Conservation (phyloP, 2,329 filamentous ascomycete genomes). For the Ceratocystiopsis sp. region DNA sequence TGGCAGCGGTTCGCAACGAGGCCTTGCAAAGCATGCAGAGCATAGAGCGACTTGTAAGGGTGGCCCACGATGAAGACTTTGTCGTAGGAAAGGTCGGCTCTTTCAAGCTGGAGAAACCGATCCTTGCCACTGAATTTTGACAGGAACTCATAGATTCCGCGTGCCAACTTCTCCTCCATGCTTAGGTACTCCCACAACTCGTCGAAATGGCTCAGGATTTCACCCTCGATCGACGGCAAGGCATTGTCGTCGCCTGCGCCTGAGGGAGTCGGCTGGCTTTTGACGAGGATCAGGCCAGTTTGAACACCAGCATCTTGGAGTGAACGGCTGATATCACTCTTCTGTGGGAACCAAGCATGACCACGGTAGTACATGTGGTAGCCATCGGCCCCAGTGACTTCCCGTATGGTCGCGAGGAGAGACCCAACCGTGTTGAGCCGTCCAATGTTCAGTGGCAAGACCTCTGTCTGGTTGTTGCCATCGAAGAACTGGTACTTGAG, state of each 20-base stretch:
- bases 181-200: slow-evolving; percentile 69
- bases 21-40: slow-evolving; percentile 46
- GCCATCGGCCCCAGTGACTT: slow-evolving; percentile 58
- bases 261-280: slow-evolving; percentile 31
- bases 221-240: slow-evolving; percentile 47
- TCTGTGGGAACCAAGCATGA: slow-evolving; percentile 42
- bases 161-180: slow-evolving; percentile 51
- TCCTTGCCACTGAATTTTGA: slow-evolving; percentile 52
- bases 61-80: slow-evolving; percentile 52
- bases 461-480: slow-evolving; percentile 38
- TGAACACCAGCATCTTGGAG: slow-evolving; percentile 51
- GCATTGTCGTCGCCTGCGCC: slow-evolving; percentile 17
- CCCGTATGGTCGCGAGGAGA: slow-evolving; percentile 47
- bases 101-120: slow-evolving; percentile 41
- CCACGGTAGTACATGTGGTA: slow-evolving; percentile 59
- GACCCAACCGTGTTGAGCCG: slow-evolving; percentile 53
- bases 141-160: slow-evolving; percentile 57
- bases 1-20: slow-evolving; percentile 18
- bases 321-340: slow-evolving; percentile 41
- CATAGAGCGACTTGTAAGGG: slow-evolving; percentile 59
- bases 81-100: slow-evolving; percentile 30
- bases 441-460: slow-evolving; percentile 48
- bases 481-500: slow-evolving; percentile 63
- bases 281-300: slow-evolving; percentile 50
- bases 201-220: slow-evolving; percentile 67